Percentiles rank a stretch among this genome's conserved stretches.
Evolutionary conservation across 192 early-diverging fungal species (phyloP).

Genomic region (Martensiomyces pterosporus): DNA sequence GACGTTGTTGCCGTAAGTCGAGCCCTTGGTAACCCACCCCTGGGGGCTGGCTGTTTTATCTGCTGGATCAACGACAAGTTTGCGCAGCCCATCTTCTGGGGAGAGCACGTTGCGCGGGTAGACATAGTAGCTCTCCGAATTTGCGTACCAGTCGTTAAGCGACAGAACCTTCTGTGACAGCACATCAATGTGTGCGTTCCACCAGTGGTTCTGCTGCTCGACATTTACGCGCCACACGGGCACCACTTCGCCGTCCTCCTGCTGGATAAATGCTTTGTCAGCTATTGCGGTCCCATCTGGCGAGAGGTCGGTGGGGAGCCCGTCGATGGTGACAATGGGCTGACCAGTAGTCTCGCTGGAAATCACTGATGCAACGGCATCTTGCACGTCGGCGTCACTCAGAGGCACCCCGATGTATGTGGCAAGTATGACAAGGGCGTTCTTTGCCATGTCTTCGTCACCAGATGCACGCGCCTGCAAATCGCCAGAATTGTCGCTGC

Average conservation of each 20-base stretch:
- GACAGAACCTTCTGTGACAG: constrained; percentile 59
- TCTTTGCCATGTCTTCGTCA: constrained; percentile 1
- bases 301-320: constrained; percentile 36
- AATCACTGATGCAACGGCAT: not conserved
- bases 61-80: constrained; percentile 50
- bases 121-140: constrained; percentile 57
- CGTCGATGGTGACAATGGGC: constrained; percentile 10
- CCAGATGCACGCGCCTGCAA: not conserved
- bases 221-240: constrained; percentile 80
- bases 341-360: constrained; percentile 3
- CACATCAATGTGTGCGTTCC: constrained; percentile 65
- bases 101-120: constrained; percentile 78
- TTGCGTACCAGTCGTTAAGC: constrained; percentile 81
- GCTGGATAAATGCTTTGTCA: constrained; percentile 63
- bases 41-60: constrained; percentile 56
- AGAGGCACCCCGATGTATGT: constrained; percentile 4
- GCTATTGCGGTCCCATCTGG: constrained; percentile 41
- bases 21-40: constrained; percentile 75
- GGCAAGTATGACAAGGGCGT: constrained; percentile 11
- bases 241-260: constrained; percentile 53
- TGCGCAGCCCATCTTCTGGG: constrained; percentile 58
- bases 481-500: no score
- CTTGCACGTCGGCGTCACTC: not conserved
- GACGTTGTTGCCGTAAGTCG: constrained; percentile 82
- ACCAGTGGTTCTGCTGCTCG: constrained; percentile 82